Percentiles rank a stretch among this genome's conserved stretches.
Evolutionary conservation across 306 rosid genomes (phyloP).

Genomic region (Medicago arabica): DNA sequence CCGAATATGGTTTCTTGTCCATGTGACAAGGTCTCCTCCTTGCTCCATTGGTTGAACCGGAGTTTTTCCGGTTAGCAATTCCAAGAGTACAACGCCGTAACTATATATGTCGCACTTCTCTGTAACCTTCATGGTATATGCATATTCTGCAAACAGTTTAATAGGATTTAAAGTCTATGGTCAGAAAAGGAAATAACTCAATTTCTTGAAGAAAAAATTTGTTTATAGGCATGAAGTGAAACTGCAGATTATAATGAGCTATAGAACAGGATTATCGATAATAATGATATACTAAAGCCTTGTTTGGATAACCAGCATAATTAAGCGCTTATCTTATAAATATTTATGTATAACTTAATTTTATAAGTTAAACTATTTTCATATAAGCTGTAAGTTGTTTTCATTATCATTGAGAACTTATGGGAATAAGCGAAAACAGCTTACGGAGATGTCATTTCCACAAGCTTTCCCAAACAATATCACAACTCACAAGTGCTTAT

Average conservation of each 20-base stretch:
- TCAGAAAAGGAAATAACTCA: conserved; percentile 6
- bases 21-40: conserved; percentile 92
- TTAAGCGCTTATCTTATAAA: neutral
- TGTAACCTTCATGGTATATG: conserved; percentile 95
- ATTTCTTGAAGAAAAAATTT: neutral
- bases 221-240: neutral
- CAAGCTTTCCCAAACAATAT: neutral
- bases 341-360: neutral
- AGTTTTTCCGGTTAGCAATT: conserved; percentile 83
- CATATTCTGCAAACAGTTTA: conserved; percentile 74
- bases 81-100: conserved; percentile 93
- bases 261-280: neutral
- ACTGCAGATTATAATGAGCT: conserved; percentile 4
- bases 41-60: conserved; percentile 92
- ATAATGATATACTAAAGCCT: neutral
- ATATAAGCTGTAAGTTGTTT: neutral
- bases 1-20: conserved; percentile 64
- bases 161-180: neutral
- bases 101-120: conserved; percentile 97
- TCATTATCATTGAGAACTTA: neutral
- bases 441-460: neutral
- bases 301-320: neutral
- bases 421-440: neutral
- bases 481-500: neutral
- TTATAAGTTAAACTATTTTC: neutral